phyloP scores from a whole-genome alignment of 1,284 basidiomycete species.

The Ganoderma leucocontextum region DNA sequence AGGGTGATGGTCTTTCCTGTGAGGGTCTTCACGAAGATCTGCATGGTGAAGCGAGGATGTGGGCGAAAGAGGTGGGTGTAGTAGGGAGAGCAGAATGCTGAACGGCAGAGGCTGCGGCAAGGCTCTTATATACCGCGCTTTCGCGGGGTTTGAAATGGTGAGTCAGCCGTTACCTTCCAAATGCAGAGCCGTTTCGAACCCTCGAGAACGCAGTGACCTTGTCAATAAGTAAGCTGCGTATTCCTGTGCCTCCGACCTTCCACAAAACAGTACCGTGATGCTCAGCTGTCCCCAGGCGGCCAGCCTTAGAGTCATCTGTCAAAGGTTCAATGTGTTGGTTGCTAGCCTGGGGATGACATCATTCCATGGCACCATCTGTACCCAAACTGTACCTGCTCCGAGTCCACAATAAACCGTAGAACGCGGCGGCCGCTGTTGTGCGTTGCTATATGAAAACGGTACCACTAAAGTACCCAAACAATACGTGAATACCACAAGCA shows the following conservation, averaged over 20 bases:
- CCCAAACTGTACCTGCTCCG: no score
- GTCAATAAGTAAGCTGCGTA: neutral
- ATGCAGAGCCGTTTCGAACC: slow-evolving; percentile 23
- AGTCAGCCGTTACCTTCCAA: slow-evolving; percentile 32
- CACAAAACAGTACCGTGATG: neutral
- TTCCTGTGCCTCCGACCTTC: neutral
- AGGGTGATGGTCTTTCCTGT: slow-evolving; percentile 93
- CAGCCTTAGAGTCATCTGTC: neutral
- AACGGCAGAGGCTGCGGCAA: slow-evolving; percentile 18
- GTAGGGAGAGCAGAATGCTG: slow-evolving; percentile 20
- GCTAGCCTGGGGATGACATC: neutral
- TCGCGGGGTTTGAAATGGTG: slow-evolving; percentile 35
- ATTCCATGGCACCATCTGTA: neutral
- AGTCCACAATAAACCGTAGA: no score
- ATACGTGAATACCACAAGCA: neutral
- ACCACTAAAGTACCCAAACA: neutral
- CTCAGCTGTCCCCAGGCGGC: no score
- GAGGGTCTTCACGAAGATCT: slow-evolving; percentile 87
- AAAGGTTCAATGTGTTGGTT: no score
- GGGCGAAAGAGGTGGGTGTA: slow-evolving; percentile 22
- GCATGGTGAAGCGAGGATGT: slow-evolving; percentile 55
- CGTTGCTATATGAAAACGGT: no score
- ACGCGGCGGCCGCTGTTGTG: no score
- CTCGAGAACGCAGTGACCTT: slow-evolving; percentile 19
- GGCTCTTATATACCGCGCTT: slow-evolving; percentile 29